These are phyloP conservation scores for Amylocarpus encephaloides DNA, from an alignment of 2,329 filamentous ascomycete genomes.

Conservation along the genomic window DNA sequence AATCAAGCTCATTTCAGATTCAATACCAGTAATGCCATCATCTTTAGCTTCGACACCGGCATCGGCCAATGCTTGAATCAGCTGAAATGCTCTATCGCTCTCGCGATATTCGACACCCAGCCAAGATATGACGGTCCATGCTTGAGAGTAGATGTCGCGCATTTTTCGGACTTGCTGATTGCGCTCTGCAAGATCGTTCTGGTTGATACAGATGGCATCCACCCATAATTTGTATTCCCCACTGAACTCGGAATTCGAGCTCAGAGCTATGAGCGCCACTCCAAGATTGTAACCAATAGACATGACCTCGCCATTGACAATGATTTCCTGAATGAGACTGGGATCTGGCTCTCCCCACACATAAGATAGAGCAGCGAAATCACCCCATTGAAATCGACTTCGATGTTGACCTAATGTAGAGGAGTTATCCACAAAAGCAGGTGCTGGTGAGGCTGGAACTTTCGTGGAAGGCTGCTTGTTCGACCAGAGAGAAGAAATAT, in stretches of 20 bases:
- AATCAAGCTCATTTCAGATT: not conserved
- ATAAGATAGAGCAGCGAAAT: not conserved
- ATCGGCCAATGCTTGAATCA: slow-evolving; percentile 4
- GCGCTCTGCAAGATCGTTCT: slow-evolving; percentile 6
- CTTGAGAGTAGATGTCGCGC: slow-evolving; percentile 8
- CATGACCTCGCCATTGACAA: not conserved
- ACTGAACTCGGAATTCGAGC: not conserved
- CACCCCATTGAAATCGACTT: not conserved
- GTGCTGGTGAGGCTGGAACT: no score
- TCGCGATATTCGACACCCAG: slow-evolving; percentile 4
- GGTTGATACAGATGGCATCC: slow-evolving; percentile 17
- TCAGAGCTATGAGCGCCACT: not conserved
- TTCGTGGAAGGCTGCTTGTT: no score
- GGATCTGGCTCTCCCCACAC: not conserved
- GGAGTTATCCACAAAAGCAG: no score
- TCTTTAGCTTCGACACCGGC: not conserved
- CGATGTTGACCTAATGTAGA: no score
- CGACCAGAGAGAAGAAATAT: no score
- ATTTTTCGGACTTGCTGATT: slow-evolving; percentile 12
- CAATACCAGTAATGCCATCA: not conserved
- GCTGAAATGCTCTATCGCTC: slow-evolving; percentile 10
- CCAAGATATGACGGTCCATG: slow-evolving; percentile 12
- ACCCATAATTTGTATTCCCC: slow-evolving; percentile 9
- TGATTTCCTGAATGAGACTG: not conserved
- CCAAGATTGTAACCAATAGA: not conserved